Base-by-base conservation (phyloP, 2,329 filamentous ascomycete species). In the Grosmannia clavigera region DNA sequence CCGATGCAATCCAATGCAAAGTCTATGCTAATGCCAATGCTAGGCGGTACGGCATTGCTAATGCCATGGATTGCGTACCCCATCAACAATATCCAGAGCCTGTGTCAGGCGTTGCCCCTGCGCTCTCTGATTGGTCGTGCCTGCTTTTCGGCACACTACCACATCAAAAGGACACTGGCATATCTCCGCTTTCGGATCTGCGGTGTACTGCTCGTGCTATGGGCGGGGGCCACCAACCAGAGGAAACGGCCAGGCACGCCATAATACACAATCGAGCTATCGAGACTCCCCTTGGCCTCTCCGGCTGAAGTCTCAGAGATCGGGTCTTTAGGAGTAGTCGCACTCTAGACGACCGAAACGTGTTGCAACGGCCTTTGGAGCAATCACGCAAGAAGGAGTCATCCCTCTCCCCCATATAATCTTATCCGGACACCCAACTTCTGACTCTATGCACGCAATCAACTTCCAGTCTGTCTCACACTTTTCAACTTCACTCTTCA, bases 151-250 rank as follows among this genome's bases (percentile, higher is more conserved):
- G 33, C 46, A 50, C 51, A 31, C 31, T 31, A 31, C 31, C 31
- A 31, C 31, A 33, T 27, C 11, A 51, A 22, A 25, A 12, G 33
- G 9, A 35, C 33, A 9, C 22, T 19, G 38, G 38, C 55, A 12
- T 53, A 58, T 58, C 57, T 58, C 57, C 57, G 57, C 57, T 58
- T 54, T 59, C 58, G 58, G 58, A 55, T 55, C 51, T 22, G 51
- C 29, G 25, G 33, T 46, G 35, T 43, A 22, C 22, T 31, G 4
- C 38, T 40, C 14, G 38, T 40, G 16, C 38, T 14, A 40, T 40
- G 14, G 48, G 25, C 22, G 48, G 48, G 25, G 25, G 43, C 40
- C 43, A 50, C 55, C 55, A 57, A 57, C 55, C 55, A 57, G 55
- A 48, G 55, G 29, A 43, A 33, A 9, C 25, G 29, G 16, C 40